A percentile compares a stretch with the other conserved stretches of the same genome.
phyloP scores from a whole-genome alignment of 2,329 filamentous ascomycete genomes.

The Eutypa lata region DNA sequence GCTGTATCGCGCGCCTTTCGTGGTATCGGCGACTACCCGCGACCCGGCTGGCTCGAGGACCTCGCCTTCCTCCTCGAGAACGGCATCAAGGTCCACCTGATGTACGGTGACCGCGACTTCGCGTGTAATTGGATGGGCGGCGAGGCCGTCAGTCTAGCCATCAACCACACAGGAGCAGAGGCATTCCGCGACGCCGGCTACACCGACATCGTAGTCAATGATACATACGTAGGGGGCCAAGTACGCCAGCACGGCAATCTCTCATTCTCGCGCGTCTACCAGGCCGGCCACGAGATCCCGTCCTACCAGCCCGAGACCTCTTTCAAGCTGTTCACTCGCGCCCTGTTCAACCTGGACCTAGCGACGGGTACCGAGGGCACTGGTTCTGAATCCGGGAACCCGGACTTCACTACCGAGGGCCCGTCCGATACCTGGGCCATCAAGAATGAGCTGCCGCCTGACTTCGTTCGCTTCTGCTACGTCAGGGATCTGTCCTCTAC shows the following conservation, averaged over 20 bases:
- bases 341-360: conserved; percentile 48
- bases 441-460: conserved; percentile 43
- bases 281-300: conserved; percentile 55
- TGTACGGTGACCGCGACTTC: conserved; percentile 59
- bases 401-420: conserved; percentile 30
- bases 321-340: conserved; percentile 49
- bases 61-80: conserved; percentile 52
- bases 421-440: conserved; percentile 39
- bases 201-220: conserved; percentile 59
- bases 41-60: conserved; percentile 38
- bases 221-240: conserved; percentile 60
- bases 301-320: conserved; percentile 49
- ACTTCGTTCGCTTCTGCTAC: conserved; percentile 55
- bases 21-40: conserved; percentile 27
- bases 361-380: conserved; percentile 49
- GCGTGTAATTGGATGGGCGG: conserved; percentile 57
- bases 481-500: conserved; percentile 48
- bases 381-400: conserved; percentile 36
- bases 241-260: conserved; percentile 69
- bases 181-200: conserved; percentile 58
- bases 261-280: conserved; percentile 56
- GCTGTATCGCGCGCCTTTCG: conserved; percentile 45
- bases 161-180: conserved; percentile 40
- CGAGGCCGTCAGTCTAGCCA: conserved; percentile 46
- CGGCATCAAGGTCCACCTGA: conserved; percentile 53